phyloP scores from a whole-genome alignment of 2,329 filamentous ascomycete species.

The Bipolaris victoriae region DNA sequence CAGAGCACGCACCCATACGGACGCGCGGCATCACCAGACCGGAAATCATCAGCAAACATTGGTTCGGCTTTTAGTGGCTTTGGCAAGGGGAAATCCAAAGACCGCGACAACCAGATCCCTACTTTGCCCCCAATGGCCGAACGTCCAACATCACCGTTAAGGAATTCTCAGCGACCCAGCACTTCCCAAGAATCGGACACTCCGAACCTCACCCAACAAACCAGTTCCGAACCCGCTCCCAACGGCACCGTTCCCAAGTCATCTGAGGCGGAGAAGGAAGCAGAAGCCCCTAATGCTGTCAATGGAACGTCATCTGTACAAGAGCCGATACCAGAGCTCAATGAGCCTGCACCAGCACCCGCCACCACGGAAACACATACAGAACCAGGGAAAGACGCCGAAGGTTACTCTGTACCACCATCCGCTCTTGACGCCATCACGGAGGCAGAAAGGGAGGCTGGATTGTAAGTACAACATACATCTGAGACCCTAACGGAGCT shows the following conservation, averaged over 20 bases:
- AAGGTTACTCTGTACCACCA: slow-evolving; percentile 77
- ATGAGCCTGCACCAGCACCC: slow-evolving; percentile 45
- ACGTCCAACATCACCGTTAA: slow-evolving; percentile 43
- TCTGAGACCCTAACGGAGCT: slow-evolving; percentile 9
- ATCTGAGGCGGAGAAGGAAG: slow-evolving; percentile 24
- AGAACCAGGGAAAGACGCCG: slow-evolving; percentile 66
- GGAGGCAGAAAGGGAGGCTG: slow-evolving; percentile 71
- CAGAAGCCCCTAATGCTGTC: slow-evolving; percentile 26
- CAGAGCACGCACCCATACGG: slow-evolving; percentile 51
- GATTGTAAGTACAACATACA: slow-evolving; percentile 32
- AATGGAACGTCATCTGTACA: slow-evolving; percentile 40
- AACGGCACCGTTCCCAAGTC: slow-evolving; percentile 43
- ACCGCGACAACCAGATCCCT: slow-evolving; percentile 57
- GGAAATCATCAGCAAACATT: slow-evolving; percentile 62
- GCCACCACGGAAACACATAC: slow-evolving; percentile 27
- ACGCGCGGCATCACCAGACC: slow-evolving; percentile 52
- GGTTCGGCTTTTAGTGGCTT: slow-evolving; percentile 66
- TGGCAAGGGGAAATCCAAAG: slow-evolving; percentile 68
- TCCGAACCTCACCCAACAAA: slow-evolving; percentile 38
- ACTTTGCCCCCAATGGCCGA: slow-evolving; percentile 43
- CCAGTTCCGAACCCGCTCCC: slow-evolving; percentile 33
- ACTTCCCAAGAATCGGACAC: slow-evolving; percentile 43
- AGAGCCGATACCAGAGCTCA: slow-evolving; percentile 45
- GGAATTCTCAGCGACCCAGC: slow-evolving; percentile 37
- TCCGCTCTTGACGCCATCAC: slow-evolving; percentile 66